Evolutionary conservation across 129 eudicot genomes (phyloP).

Genomic region (Erigeron canadensis): DNA sequence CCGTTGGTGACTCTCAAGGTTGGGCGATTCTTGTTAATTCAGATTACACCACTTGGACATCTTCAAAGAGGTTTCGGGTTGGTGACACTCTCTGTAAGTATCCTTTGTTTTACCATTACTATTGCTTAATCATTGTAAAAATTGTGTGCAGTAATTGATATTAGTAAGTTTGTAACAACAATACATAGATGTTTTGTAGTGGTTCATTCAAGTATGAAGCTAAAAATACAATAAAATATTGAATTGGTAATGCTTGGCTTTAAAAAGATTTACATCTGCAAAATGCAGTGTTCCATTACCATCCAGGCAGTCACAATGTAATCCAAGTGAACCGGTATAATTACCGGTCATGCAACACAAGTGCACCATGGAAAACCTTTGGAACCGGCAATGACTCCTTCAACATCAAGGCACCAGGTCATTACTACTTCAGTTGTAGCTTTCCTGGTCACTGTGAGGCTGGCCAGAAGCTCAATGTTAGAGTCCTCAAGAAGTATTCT

Average conservation of each 20-base stretch:
- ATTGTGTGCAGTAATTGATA: no score
- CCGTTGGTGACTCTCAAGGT: constrained; percentile 54
- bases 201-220: no score
- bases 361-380: constrained; percentile 20
- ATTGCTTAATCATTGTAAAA: background rate
- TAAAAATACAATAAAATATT: background rate
- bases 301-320: constrained; percentile 38
- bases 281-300: constrained; percentile 43
- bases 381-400: constrained; percentile 47
- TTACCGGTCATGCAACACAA: constrained; percentile 41
- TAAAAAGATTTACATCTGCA: background rate
- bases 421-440: constrained; percentile 48
- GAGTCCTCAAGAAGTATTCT: constrained; percentile 36
- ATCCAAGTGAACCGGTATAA: constrained; percentile 39
- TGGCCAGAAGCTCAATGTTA: constrained; percentile 51
- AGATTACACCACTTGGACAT: constrained; percentile 48
- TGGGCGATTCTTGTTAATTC: constrained; percentile 44
- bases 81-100: constrained; percentile 54
- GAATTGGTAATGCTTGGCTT: background rate
- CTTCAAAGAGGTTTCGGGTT: constrained; percentile 43
- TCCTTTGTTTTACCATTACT: background rate
- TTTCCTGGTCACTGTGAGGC: constrained; percentile 49
- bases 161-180: no score
- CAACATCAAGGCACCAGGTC: constrained; percentile 40
- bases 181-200: no score